Base-by-base conservation (phyloP, 139 green algal genomes). In the Chlamydomonas urium region DNA sequence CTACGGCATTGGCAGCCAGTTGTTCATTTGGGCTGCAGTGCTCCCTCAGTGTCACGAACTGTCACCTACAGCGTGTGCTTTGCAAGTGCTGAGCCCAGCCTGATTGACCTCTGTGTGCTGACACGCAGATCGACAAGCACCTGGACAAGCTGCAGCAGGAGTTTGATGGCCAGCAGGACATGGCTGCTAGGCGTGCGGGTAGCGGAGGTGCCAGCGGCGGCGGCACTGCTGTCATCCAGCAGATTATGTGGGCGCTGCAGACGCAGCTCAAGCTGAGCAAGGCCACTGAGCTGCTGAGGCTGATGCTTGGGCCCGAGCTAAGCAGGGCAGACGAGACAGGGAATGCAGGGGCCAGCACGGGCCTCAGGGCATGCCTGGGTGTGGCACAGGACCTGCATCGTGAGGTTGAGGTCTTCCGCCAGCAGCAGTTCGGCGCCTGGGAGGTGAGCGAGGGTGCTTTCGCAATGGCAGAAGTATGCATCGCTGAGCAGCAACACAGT, bases 61-160 rank as follows among this genome's bases (percentile, higher is more conserved):
- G n/a, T n/a, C n/a, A n/a, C n/a, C n/a, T n/a, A n/a, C n/a, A n/a
- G n/a, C n/a, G n/a, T n/a, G n/a, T n/a, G n/a, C n/a, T n/a, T n/a
- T n/a, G n/a, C n/a, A n/a, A n/a, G n/a, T n/a, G n/a, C n/a, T n/a
- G n/a, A n/a, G n/a, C n/a, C n/a, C n/a, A n/a, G n/a, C n/a, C n/a
- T n/a, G n/a, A n/a, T n/a, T n/a, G n/a, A n/a, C n/a, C n/a, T n/a
- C n/a, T n/a, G n/a, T n/a, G n/a, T n/a, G n/a, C n/a, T n/a, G n/a
- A n/a, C 6, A 6, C 65, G 28, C 73, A 79, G 73, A 61, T 87
- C 0, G 73, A 81, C 69, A 80, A 77, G n/a, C 78, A 83, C 69
- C 66, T 83, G 21, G 73, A 85, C 31, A 76, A 79, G 69, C 48
- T 86, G 53, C 79, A 86, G 73, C 17, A n/a, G 2, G 70, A 84